Percentiles rank a stretch among this genome's conserved stretches.
phyloP scores from a whole-genome alignment of 2,329 filamentous ascomycete genomes.

The Verticillium longisporum region DNA sequence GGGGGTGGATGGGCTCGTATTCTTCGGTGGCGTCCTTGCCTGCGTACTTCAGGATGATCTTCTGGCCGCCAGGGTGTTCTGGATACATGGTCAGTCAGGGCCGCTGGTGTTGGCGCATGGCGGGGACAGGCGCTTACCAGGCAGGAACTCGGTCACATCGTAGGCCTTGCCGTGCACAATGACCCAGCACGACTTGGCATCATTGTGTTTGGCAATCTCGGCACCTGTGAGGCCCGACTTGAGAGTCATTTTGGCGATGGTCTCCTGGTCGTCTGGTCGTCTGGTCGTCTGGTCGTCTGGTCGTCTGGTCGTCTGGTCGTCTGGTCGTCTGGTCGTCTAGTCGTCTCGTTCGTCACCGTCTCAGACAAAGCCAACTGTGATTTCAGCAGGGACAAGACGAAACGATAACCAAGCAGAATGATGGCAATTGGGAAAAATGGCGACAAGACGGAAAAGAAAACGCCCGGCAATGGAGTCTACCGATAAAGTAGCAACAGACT shows the following conservation, averaged over 20 bases:
- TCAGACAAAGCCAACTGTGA: too few relatives aligned
- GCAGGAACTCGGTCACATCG: constrained; percentile 85
- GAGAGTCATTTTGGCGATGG: constrained; percentile 30
- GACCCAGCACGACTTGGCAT: constrained; percentile 81
- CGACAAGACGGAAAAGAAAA: background rate
- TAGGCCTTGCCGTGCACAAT: constrained; percentile 83
- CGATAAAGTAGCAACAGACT: background rate
- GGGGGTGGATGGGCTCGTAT: constrained; percentile 82
- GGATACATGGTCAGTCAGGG: background rate
- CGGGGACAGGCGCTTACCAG: constrained; percentile 40
- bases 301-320: too few relatives aligned
- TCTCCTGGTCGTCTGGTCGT: background rate
- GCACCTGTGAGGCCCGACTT: constrained; percentile 29
- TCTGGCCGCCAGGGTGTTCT: constrained; percentile 84
- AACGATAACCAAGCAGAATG: too few relatives aligned
- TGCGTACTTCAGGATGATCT: constrained; percentile 95
- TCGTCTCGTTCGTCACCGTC: too few relatives aligned
- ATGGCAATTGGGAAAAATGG: too few relatives aligned
- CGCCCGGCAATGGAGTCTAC: background rate
- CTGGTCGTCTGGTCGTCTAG: too few relatives aligned
- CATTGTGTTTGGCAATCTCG: constrained; percentile 65
- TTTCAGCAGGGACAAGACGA: too few relatives aligned
- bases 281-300: background rate
- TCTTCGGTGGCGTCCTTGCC: constrained; percentile 91
- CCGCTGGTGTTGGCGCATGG: background rate